phyloP scores from a whole-genome alignment of 768 basidiomycete species.

The Lentinus brumalis region DNA sequence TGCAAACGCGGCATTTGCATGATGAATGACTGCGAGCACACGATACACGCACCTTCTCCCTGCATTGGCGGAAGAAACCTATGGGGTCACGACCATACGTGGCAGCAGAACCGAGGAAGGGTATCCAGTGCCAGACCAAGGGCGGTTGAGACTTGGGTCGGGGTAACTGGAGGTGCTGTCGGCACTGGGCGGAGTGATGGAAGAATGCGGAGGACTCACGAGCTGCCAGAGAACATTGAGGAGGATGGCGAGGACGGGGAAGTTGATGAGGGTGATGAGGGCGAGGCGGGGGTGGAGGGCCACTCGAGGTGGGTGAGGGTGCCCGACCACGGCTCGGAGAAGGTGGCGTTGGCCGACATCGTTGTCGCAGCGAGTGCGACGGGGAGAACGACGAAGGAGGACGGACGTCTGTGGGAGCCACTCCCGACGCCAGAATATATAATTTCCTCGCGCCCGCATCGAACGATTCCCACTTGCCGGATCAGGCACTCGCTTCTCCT shows the following conservation, averaged over 20 bases:
- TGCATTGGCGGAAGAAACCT: conserved; percentile 78
- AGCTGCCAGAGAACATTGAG: conserved; percentile 81
- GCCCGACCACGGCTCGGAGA: conserved; percentile 30
- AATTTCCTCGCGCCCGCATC: conserved; percentile 13
- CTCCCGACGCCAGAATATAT: conserved; percentile 18
- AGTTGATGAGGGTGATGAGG: conserved; percentile 56
- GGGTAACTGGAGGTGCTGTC: conserved; percentile 55
- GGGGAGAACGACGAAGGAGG: conserved; percentile 1
- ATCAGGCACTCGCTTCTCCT: conserved; percentile 15
- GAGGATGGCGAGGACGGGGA: conserved; percentile 66
- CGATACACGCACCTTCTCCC: conserved; percentile 62
- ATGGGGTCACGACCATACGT: conserved; percentile 92
- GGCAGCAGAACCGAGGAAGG: conserved; percentile 86
- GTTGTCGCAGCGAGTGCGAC: not conserved
- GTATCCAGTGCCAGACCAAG: conserved; percentile 90
- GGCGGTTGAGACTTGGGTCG: conserved; percentile 77
- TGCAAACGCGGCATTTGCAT: conserved; percentile 32
- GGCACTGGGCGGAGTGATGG: not conserved
- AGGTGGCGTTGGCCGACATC: conserved; percentile 31
- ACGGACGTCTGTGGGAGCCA: conserved; percentile 15
- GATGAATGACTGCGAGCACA: not conserved
- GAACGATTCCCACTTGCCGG: conserved; percentile 23
- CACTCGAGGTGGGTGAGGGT: conserved; percentile 31
- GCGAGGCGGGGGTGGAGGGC: conserved; percentile 26
- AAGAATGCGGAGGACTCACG: conserved; percentile 39